phyloP scores from a whole-genome alignment of 225 moss, liverwort and hornwort genomes.

The Climacium dendroides region DNA sequence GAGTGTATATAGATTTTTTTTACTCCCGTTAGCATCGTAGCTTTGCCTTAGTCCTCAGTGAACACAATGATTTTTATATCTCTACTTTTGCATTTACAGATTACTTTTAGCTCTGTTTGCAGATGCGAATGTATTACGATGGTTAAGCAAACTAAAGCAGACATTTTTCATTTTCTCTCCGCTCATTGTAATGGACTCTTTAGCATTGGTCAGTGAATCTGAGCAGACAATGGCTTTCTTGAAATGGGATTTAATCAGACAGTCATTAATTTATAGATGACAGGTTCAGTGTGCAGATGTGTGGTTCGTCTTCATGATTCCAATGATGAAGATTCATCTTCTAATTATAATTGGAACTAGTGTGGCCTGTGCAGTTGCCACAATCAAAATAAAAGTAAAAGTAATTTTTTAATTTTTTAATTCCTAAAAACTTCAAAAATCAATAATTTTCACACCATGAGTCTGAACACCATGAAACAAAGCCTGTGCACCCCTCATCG shows the following conservation, averaged over 20 bases:
- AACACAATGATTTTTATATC: background rate
- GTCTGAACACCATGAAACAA: no score
- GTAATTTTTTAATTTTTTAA: no score
- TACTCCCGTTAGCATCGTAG: background rate
- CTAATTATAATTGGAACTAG: no score
- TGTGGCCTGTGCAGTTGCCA: no score
- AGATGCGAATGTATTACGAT: background rate
- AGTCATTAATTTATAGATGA: background rate
- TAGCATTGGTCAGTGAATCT: background rate
- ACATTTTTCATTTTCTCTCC: background rate
- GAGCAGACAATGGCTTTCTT: background rate
- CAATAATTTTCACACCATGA: no score
- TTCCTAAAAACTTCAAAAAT: no score
- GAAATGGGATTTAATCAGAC: background rate
- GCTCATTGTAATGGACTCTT: background rate
- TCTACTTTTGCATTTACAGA: background rate
- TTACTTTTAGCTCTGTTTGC: background rate
- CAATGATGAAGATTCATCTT: no score
- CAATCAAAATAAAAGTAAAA: no score
- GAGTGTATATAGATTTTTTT: conserved; percentile 17
- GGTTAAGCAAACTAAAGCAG: background rate
- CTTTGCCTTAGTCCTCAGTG: background rate
- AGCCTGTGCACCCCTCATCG: no score
- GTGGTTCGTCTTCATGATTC: background rate
- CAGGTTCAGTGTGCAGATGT: background rate